Base-by-base conservation (phyloP, 345 rosid genomes). In the Boechera retrofracta region DNA sequence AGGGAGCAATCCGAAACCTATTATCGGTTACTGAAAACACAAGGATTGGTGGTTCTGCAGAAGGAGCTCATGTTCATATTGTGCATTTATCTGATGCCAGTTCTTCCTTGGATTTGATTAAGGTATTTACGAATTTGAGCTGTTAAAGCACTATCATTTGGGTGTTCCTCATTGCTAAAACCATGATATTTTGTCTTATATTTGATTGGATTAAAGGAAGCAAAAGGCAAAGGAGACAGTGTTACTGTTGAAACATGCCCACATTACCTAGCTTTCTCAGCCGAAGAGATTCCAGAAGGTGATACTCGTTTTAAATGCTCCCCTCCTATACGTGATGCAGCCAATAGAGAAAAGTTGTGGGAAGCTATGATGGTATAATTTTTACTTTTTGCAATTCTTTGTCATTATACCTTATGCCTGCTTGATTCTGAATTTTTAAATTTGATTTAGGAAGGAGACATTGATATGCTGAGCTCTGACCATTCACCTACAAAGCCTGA, bases 241-340 rank as follows among this genome's bases (percentile, higher is more conserved):
- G 66, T 95, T 56, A 89, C 89, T 54, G 85, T 92, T 63, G 99
- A 95, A 85, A 95, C 99, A 32, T 92, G 99, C 67, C 97, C 99
- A 1, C 99, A 95, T 83, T 95, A 95, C 79, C 74, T 95, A 39
- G 99, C 99, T 64, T 91, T 92, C 79, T 84, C 99, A 74, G 87
- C 98, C 33, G 99, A 95, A 79, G 98, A 92, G 84, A 95, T 95
- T 71, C 79, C 60, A 49, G 86, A 92, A 69, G 96, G 99, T 41
- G 99, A 92, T 76, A 95, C 99, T 67, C 97, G 98, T 55, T 92
- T 91, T 77, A 95, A 95, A 80, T 95, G 98, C 81, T 84, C 98
- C 38, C 97, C 99, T 4, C 99, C 99, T 11, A 89, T 95, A 68
- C 97, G 98, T 12, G 86, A 88, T 71, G 77, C 87, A 44, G 81